Conservation (phyloP, 257 asterid species). For the Solanum chiquidenum region DNA sequence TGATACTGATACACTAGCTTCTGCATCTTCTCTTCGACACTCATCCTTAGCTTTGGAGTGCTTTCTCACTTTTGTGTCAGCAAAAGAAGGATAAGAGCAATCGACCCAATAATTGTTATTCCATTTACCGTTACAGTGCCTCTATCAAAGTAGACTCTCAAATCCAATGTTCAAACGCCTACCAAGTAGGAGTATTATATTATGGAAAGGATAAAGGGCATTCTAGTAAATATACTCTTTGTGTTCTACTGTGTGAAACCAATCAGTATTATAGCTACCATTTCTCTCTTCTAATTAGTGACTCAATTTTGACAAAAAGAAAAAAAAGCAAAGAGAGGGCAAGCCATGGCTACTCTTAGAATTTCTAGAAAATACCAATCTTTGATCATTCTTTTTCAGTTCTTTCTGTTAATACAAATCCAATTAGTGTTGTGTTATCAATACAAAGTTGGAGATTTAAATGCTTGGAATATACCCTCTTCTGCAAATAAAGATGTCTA, state of each 20-base stretch:
- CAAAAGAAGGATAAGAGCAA: no score
- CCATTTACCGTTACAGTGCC: no score
- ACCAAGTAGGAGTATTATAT: neutral
- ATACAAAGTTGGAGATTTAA: conserved; percentile 71
- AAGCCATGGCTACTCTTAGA: conserved; percentile 23
- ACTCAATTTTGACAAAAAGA: neutral
- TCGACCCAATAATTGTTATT: fast-evolving
- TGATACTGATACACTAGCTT: no score
- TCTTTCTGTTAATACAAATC: conserved; percentile 25
- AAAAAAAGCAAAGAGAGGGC: neutral
- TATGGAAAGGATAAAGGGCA: neutral
- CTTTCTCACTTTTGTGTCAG: no score
- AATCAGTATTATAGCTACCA: neutral
- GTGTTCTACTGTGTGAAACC: neutral
- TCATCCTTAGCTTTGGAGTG: no score
- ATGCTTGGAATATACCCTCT: conserved; percentile 63
- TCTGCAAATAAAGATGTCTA: conserved; percentile 50
- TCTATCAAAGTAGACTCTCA: neutral
- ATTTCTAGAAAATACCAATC: conserved; percentile 13
- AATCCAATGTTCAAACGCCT: neutral
- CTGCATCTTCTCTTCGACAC: no score
- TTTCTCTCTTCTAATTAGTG: neutral
- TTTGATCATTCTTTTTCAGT: conserved; percentile 23
- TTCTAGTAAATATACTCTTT: neutral
- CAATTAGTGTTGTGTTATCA: conserved; percentile 22